Conservation (phyloP, 805 yeast genomes). For the Hyphopichia homilentoma region DNA sequence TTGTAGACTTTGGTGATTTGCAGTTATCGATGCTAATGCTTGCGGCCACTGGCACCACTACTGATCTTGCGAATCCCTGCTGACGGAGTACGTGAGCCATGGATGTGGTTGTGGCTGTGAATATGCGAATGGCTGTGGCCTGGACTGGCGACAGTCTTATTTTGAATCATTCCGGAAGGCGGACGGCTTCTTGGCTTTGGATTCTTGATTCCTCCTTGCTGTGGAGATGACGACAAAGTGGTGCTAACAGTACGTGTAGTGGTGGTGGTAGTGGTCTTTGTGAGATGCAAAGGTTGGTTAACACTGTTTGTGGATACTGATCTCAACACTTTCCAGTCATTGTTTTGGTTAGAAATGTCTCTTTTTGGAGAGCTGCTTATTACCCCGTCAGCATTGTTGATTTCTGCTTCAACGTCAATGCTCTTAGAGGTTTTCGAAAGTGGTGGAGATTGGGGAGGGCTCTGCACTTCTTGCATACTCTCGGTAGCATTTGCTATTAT, state of each 20-base stretch:
- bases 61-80: neutral
- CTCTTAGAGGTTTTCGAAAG: conserved; percentile 8
- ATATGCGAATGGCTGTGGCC: neutral
- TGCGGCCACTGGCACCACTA: neutral
- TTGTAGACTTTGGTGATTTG: no score
- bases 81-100: neutral
- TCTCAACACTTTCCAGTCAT: conserved; percentile 39
- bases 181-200: conserved; percentile 24
- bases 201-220: conserved; percentile 15
- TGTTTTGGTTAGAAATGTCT: conserved; percentile 14
- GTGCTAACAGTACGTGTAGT: conserved; percentile 49
- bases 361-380: conserved; percentile 20
- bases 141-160: neutral
- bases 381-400: conserved; percentile 9
- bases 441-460: conserved; percentile 4
- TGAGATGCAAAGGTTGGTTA: conserved; percentile 32
- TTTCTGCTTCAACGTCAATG: conserved; percentile 11
- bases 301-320: conserved; percentile 32
- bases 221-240: conserved; percentile 31
- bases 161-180: conserved; percentile 3
- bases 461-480: conserved; percentile 19
- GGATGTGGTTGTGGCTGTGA: neutral
- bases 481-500: conserved; percentile 11
- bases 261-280: conserved; percentile 44
- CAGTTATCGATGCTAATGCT: no score